Conservation (phyloP, 164 flowering plant genomes). For the Houttuynia cordata region DNA sequence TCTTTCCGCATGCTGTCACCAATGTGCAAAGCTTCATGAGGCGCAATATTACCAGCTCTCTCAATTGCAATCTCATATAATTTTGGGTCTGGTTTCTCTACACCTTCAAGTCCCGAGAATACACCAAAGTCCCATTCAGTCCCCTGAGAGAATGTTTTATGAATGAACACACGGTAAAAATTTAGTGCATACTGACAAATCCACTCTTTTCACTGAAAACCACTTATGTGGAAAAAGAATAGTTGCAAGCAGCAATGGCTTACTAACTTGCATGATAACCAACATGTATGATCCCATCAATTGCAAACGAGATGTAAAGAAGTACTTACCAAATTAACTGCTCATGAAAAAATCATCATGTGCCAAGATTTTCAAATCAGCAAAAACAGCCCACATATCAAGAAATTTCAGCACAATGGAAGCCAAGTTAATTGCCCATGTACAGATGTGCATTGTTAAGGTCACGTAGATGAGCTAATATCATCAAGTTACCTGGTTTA, state of each 20-base stretch:
- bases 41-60: slow-evolving; percentile 67
- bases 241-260: too few relatives aligned
- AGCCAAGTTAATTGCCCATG: background rate
- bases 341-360: too few relatives aligned
- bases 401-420: background rate
- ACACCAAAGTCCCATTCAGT: slow-evolving; percentile 98
- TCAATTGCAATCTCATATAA: slow-evolving; percentile 71
- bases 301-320: too few relatives aligned
- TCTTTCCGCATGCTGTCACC: slow-evolving; percentile 88
- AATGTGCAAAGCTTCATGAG: slow-evolving; percentile 65
- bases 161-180: background rate
- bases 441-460: background rate
- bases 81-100: slow-evolving; percentile 76
- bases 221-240: background rate
- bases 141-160: slow-evolving; percentile 31
- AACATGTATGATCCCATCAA: too few relatives aligned
- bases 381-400: background rate
- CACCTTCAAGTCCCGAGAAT: slow-evolving; percentile 94
- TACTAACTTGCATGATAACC: too few relatives aligned
- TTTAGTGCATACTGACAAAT: background rate
- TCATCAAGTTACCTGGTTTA: slow-evolving; percentile 53
- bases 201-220: background rate
- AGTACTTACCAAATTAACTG: too few relatives aligned
- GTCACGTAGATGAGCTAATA: background rate
- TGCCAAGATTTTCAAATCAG: background rate